phyloP scores from a whole-genome alignment of 306 rosid species.

The Fragaria iinumae region DNA sequence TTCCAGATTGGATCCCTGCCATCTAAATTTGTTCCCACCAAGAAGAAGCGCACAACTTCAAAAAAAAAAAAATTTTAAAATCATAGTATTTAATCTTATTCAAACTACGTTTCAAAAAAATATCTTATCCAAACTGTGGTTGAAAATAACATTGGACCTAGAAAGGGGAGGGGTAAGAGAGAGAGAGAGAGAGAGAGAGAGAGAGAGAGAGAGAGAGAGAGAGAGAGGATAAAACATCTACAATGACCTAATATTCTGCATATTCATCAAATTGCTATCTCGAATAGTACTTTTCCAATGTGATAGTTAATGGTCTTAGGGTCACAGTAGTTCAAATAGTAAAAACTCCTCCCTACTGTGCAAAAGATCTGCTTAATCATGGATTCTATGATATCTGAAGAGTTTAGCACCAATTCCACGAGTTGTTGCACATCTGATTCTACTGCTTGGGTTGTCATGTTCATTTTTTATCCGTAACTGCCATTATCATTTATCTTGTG shows the following conservation, averaged over 20 bases:
- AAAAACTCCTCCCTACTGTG: constrained; percentile 57
- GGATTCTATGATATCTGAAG: constrained; percentile 36
- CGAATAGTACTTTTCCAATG: constrained; percentile 72
- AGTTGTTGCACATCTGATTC: constrained; percentile 79
- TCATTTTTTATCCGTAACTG: constrained; percentile 1
- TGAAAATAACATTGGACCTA: neutral
- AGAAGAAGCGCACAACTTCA: too few species aligned
- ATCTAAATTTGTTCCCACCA: too few species aligned
- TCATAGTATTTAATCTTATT: neutral
- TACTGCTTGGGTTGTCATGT: constrained; percentile 29
- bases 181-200: neutral
- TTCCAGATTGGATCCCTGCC: too few species aligned
- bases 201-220: neutral
- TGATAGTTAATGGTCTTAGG: constrained; percentile 58
- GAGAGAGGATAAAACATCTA: neutral
- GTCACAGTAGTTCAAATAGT: constrained; percentile 65
- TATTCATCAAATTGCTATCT: constrained; percentile 49
- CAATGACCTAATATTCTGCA: neutral
- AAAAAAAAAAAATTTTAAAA: neutral
- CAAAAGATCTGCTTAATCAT: constrained; percentile 66
- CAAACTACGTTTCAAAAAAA: neutral
- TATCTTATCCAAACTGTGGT: neutral
- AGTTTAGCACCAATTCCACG: constrained; percentile 51
- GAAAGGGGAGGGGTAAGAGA: neutral
- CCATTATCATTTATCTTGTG: constrained; percentile 49